A percentile compares a stretch with the other conserved stretches of the same genome.
Conservation (phyloP, 2,329 filamentous ascomycete genomes). For the Aspergillus sp. region DNA sequence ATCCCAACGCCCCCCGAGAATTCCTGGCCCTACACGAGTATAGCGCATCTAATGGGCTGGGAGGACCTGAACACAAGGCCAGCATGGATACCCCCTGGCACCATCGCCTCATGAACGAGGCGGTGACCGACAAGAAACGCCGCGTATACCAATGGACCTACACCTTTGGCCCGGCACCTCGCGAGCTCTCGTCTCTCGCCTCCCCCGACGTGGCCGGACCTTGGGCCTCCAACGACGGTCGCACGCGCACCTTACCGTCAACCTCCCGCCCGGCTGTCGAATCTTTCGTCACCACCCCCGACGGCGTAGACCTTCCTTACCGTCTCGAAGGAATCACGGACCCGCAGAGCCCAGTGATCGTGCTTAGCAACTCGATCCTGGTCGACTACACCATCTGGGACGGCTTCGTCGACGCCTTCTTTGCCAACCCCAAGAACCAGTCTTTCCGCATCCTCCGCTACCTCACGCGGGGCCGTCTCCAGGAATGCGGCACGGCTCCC, state of each 20-base stretch:
- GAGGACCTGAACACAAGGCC: slow-evolving; percentile 62
- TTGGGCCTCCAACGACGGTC: slow-evolving; percentile 57
- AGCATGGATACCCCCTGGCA: slow-evolving; percentile 64
- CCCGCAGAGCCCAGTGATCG: slow-evolving; percentile 67
- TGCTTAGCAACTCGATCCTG: slow-evolving; percentile 78
- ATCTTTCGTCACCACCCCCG: slow-evolving; percentile 67
- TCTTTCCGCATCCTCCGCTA: slow-evolving; percentile 73
- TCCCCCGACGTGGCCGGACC: slow-evolving; percentile 48
- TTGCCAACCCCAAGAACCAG: slow-evolving; percentile 54
- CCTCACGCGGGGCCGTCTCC: slow-evolving; percentile 68
- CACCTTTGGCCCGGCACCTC: slow-evolving; percentile 72
- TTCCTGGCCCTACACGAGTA: slow-evolving; percentile 74
- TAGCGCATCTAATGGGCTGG: slow-evolving; percentile 64
- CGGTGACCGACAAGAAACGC: slow-evolving; percentile 57
- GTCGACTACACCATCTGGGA: slow-evolving; percentile 82
- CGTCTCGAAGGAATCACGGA: slow-evolving; percentile 70
- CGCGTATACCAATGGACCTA: slow-evolving; percentile 73
- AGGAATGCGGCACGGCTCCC: slow-evolving; percentile 38
- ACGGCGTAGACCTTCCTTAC: slow-evolving; percentile 70
- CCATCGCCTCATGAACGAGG: slow-evolving; percentile 57
- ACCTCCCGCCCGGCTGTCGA: slow-evolving; percentile 55
- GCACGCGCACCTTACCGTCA: slow-evolving; percentile 53
- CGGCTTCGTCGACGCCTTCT: slow-evolving; percentile 63
- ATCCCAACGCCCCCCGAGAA: slow-evolving; percentile 55
- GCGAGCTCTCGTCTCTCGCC: slow-evolving; percentile 61